Conservation (phyloP, 2,329 filamentous ascomycete genomes). For the Aspergillus sp. region DNA sequence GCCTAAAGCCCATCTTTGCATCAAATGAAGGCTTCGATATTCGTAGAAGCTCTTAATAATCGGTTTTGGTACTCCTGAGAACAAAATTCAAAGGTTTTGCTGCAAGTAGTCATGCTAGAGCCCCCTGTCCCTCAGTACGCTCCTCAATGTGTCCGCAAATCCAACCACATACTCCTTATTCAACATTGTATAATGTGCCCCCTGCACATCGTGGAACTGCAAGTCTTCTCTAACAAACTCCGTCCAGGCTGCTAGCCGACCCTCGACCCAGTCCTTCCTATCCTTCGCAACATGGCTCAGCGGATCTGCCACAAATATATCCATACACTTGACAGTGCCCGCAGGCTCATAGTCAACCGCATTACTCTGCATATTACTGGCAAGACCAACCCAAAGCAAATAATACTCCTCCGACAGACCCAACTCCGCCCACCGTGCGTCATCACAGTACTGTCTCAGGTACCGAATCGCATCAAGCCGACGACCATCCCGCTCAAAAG, state of each 20-base stretch:
- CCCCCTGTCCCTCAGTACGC: not conserved
- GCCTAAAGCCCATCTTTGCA: no score
- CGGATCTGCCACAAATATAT: conserved; percentile 45
- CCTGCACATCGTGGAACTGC: not conserved
- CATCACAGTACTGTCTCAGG: not conserved
- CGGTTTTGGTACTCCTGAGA: no score
- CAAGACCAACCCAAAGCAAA: no score
- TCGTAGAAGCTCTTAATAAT: no score
- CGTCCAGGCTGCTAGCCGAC: not conserved
- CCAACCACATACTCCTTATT: not conserved
- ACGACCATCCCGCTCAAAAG: no score
- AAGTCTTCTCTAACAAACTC: not conserved
- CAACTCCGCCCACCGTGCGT: no score
- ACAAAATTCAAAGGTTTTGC: no score
- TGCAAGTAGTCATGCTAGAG: not conserved
- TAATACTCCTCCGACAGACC: no score
- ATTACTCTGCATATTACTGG: no score
- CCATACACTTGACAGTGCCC: conserved; percentile 37
- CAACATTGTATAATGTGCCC: not conserved
- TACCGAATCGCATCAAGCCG: not conserved
- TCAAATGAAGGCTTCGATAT: no score
- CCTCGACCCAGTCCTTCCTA: not conserved
- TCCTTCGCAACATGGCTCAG: conserved; percentile 2
- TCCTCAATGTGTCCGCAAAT: not conserved
- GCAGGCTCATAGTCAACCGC: conserved; percentile 44